Evolutionary conservation across 345 rosid genomes (phyloP).

Genomic region (Ricinus communis): DNA sequence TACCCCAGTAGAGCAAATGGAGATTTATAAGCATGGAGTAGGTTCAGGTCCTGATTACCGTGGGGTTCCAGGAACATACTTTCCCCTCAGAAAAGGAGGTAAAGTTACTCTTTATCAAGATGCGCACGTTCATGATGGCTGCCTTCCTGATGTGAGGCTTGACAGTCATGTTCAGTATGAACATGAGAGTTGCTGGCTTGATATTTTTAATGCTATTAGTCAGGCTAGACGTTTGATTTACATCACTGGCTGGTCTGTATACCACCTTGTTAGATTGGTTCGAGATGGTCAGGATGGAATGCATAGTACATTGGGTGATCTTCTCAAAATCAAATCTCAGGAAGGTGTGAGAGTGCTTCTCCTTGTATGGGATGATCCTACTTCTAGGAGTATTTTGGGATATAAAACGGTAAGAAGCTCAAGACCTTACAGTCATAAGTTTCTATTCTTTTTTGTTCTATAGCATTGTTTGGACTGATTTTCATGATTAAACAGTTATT

Average conservation of each 20-base stretch:
- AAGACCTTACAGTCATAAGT: neutral
- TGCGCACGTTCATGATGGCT: conserved; percentile 72
- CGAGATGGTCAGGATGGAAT: conserved; percentile 42
- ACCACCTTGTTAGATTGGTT: conserved; percentile 61
- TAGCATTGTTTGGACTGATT: conserved; percentile 6
- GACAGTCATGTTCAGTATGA: conserved; percentile 50
- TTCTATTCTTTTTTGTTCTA: neutral
- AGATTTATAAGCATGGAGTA: conserved; percentile 54
- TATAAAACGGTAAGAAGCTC: conserved; percentile 55
- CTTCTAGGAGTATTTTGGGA: conserved; percentile 73
- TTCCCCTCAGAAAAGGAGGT: conserved; percentile 80
- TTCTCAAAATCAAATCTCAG: conserved; percentile 82
- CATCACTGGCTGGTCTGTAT: conserved; percentile 91
- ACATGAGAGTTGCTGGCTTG: conserved; percentile 75
- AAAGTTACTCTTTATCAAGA: conserved; percentile 87
- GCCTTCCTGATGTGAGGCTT: conserved; percentile 56
- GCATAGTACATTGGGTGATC: conserved; percentile 58
- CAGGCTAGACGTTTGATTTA: conserved; percentile 82
- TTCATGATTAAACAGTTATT: neutral
- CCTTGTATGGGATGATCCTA: conserved; percentile 96
- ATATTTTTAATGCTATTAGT: conserved; percentile 66
- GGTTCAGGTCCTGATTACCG: conserved; percentile 49
- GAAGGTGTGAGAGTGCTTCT: conserved; percentile 95
- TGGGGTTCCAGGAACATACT: conserved; percentile 85
- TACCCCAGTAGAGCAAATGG: conserved; percentile 50